Percentiles rank a stretch among this genome's conserved stretches.
These are phyloP conservation scores for Melampsora larici-populina DNA, from an alignment of 1,284 basidiomycete species.

Conservation along the genomic window DNA sequence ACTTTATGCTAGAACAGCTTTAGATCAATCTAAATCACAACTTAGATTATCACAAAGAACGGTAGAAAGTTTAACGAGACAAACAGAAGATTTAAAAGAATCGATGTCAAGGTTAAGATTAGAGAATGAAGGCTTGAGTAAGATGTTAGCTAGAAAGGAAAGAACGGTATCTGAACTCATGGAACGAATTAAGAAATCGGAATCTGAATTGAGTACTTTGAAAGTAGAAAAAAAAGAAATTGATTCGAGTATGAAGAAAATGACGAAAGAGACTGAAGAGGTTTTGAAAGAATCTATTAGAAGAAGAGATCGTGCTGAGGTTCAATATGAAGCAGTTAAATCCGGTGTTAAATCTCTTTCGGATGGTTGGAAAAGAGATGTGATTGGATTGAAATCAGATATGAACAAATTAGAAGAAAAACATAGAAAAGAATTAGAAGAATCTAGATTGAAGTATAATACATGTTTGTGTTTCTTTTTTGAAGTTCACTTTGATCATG, in stretches of 20 bases:
- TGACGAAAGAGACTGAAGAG: slow-evolving; percentile 50
- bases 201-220: slow-evolving; percentile 46
- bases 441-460: slow-evolving; percentile 42
- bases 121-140: slow-evolving; percentile 79
- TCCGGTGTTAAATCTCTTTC: slow-evolving; percentile 44
- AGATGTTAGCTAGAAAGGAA: slow-evolving; percentile 79
- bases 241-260: slow-evolving; percentile 37
- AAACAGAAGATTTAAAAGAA: slow-evolving; percentile 80
- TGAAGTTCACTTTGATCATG: too few relatives aligned
- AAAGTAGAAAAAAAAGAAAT: slow-evolving; percentile 44
- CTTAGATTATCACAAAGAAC: slow-evolving; percentile 70
- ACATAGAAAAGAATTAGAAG: slow-evolving; percentile 43
- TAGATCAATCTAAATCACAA: slow-evolving; percentile 77
- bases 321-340: slow-evolving; percentile 46
- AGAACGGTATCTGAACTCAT: slow-evolving; percentile 67
- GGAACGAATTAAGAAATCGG: slow-evolving; percentile 51
- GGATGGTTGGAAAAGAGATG: slow-evolving; percentile 40
- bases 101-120: slow-evolving; percentile 70
- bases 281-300: slow-evolving; percentile 48
- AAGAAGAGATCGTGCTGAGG: slow-evolving; percentile 47
- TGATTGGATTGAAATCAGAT: slow-evolving; percentile 14
- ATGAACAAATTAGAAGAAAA: slow-evolving; percentile 35
- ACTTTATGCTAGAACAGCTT: slow-evolving; percentile 69
- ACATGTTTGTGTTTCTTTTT: slow-evolving; percentile 25
- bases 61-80: slow-evolving; percentile 68